Conservation (phyloP, 345 rosid species). For the Eutrema heterophyllum region DNA sequence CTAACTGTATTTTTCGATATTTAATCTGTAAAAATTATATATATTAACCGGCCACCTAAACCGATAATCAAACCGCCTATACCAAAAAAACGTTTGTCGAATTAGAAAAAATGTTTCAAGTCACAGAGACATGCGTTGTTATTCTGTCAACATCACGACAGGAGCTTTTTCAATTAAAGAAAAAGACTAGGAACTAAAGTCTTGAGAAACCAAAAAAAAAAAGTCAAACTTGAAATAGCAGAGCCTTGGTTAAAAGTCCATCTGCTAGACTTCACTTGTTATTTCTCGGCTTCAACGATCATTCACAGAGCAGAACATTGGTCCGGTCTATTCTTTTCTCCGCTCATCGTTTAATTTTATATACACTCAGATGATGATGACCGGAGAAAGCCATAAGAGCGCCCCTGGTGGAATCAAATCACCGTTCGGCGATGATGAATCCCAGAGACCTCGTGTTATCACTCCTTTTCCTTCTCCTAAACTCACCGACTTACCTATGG, state of each 20-base stretch:
- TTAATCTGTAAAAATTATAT: no score
- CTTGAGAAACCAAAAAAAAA: neutral
- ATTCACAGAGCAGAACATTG: neutral
- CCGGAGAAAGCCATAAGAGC: slow-evolving; percentile 39
- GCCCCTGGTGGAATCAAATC: slow-evolving; percentile 48
- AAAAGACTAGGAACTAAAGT: neutral
- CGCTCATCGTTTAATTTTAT: neutral
- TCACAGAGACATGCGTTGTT: no score
- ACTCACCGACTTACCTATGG: slow-evolving; percentile 71
- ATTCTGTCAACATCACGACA: neutral
- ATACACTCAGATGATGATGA: slow-evolving; percentile 32
- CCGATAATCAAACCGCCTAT: no score
- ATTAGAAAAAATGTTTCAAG: no score
- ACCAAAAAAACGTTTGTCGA: no score
- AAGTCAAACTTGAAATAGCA: neutral
- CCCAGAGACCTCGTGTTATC: slow-evolving; percentile 54
- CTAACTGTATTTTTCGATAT: no score
- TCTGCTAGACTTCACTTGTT: neutral
- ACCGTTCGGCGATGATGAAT: slow-evolving; percentile 20
- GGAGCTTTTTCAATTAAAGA: neutral
- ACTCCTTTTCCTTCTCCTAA: slow-evolving; percentile 84
- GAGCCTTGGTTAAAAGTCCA: neutral
- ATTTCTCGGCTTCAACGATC: slow-evolving; percentile 3
- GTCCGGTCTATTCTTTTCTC: neutral
- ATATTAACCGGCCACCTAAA: no score